Conservation (phyloP, 1,284 basidiomycete species). For the Porogramme epimiltina region DNA sequence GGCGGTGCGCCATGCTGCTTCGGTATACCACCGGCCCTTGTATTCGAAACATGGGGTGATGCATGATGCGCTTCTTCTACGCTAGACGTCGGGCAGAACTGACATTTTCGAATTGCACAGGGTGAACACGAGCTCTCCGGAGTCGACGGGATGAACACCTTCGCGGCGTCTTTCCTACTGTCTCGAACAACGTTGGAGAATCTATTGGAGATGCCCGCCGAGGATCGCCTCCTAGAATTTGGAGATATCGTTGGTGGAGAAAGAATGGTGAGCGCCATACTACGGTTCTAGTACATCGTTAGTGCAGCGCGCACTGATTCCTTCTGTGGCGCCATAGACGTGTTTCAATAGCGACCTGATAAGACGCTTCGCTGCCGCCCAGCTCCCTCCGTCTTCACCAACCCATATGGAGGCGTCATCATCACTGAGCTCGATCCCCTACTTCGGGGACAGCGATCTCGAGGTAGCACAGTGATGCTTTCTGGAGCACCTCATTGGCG, state of each 20-base stretch:
- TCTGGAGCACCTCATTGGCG: too few relatives aligned
- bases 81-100: not conserved
- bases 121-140: slow-evolving; percentile 56
- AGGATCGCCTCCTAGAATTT: slow-evolving; percentile 50
- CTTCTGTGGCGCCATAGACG: slow-evolving; percentile 25
- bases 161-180: slow-evolving; percentile 63
- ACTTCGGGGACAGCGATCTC: slow-evolving; percentile 13
- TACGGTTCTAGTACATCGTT: not conserved
- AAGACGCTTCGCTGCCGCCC: slow-evolving; percentile 37
- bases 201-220: slow-evolving; percentile 52
- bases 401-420: slow-evolving; percentile 8
- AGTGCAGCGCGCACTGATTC: too few relatives aligned
- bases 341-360: slow-evolving; percentile 42
- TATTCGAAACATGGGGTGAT: too few relatives aligned
- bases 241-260: slow-evolving; percentile 50
- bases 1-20: too few relatives aligned
- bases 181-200: slow-evolving; percentile 54
- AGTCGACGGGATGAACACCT: slow-evolving; percentile 64
- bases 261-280: slow-evolving; percentile 50
- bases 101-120: slow-evolving; percentile 32
- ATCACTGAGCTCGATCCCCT: slow-evolving; percentile 13
- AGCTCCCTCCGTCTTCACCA: slow-evolving; percentile 25
- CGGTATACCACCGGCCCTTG: too few relatives aligned
- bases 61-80: too few relatives aligned
- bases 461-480: not conserved